A percentile compares a stretch with the other conserved stretches of the same genome.
phyloP scores from a whole-genome alignment of 805 yeast species.

The Ogataea thermomethanolica region DNA sequence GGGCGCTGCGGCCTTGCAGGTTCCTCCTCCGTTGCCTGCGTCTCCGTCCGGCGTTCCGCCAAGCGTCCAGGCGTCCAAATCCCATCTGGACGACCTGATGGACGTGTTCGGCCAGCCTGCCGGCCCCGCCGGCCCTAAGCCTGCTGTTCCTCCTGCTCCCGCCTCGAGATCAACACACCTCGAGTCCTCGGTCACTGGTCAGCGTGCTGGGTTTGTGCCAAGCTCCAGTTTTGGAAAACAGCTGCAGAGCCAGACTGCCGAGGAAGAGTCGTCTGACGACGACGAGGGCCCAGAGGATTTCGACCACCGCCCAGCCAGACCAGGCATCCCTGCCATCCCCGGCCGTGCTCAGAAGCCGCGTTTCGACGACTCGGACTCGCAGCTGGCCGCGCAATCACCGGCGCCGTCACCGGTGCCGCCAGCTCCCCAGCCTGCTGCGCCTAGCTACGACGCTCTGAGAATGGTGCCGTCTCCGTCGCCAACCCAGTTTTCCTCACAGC shows the following conservation, averaged over 20 bases:
- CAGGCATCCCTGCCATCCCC: constrained; percentile 33
- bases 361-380: constrained; percentile 23
- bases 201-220: constrained; percentile 60
- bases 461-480: constrained; percentile 15
- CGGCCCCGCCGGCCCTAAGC: constrained; percentile 22
- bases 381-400: background rate
- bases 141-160: constrained; percentile 32
- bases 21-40: constrained; percentile 15
- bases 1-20: constrained; percentile 1
- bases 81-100: constrained; percentile 64
- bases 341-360: constrained; percentile 35
- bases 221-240: constrained; percentile 83
- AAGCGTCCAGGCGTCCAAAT: constrained; percentile 19
- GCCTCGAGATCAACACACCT: constrained; percentile 22
- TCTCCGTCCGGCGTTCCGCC: constrained; percentile 15
- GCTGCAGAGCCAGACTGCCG: constrained; percentile 37
- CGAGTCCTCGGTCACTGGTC: constrained; percentile 24
- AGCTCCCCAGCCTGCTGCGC: constrained; percentile 12
- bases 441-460: constrained; percentile 49
- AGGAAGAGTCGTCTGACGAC: constrained; percentile 34
- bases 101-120: constrained; percentile 46
- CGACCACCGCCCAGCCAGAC: constrained; percentile 22
- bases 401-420: too few species aligned
- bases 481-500: constrained; percentile 14
- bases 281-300: constrained; percentile 37